Base-by-base conservation (phyloP, 2,329 filamentous ascomycete genomes). In the Polytolypa hystricis region DNA sequence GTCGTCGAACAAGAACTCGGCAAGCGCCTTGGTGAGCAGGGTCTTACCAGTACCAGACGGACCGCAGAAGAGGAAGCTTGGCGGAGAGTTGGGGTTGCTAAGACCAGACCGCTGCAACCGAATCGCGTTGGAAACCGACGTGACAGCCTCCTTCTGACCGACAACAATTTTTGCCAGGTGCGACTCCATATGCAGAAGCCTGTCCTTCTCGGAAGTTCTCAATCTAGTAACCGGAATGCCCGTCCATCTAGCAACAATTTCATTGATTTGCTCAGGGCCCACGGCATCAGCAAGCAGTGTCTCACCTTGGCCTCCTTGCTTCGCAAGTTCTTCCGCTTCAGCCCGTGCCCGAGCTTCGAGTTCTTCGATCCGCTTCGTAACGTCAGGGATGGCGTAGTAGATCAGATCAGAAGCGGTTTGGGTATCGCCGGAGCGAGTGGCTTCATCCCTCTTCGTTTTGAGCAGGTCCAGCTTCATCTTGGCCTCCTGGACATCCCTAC, bases 31-130 rank as follows among this genome's bases (percentile, higher is more conserved):
- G 46, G 89, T 96, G 40, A 98, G 77, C 14, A 98, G 70, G 12
- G 91, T 98, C 67, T 98, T 98, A 70, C 91, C 91, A 9, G 91
- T 98, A 69, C 91, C 91, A 0, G 89, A 96, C 10, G 91, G 91
- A 68, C 91, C 91, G 54, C 91, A 96, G 76, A 98, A 98, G 40
- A 98, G 73, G 79, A 98, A 98, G 56, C 85, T 94, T 3, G 91
- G 91, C 17, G 91, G 91, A 53, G 94, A 85, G 58, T 96, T 96
- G 19, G 91, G 91, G 57, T 98, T 98, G 63, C 76, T 77, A 29
- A 98, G 81, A 40, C 91, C 91, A 38, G 91, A 96, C 45, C 91
- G 80, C 61, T 96, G 89, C 27, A 98, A 74, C 45, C 91, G 79
- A 54, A 98, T 98, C 36, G 91, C 86, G 53, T 98, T 96, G 37